Conservation (phyloP, 257 asterid species). For the Plectranthus barbatus region DNA sequence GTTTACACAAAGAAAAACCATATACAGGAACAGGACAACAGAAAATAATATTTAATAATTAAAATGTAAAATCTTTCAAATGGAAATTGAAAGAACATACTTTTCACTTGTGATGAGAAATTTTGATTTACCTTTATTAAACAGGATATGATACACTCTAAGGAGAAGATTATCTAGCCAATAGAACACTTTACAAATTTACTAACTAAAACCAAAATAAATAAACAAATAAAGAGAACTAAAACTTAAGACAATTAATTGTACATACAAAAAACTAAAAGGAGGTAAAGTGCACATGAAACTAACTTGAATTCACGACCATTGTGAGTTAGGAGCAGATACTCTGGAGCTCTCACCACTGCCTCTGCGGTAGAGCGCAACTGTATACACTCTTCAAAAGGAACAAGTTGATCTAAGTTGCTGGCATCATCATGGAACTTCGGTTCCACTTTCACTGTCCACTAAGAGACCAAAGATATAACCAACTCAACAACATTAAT, state of each 20-base stretch:
- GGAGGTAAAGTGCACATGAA: constrained; percentile 20
- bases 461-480: constrained; percentile 39
- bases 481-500: constrained; percentile 15
- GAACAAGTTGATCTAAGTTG: constrained; percentile 87
- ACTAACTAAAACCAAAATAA: constrained; percentile 6
- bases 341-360: constrained; percentile 89
- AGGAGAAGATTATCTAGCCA: not conserved
- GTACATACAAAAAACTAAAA: constrained; percentile 7
- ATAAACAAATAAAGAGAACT: not conserved
- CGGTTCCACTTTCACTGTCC: constrained; percentile 88
- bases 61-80: not conserved
- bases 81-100: not conserved
- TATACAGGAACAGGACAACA: not conserved
- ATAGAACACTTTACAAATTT: not conserved
- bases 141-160: not conserved
- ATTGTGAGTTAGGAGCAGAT: constrained; percentile 79
- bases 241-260: constrained; percentile 1
- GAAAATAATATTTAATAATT: not conserved
- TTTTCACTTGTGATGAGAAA: not conserved
- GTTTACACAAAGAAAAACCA: constrained; percentile 2
- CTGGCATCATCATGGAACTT: constrained; percentile 92
- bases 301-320: constrained; percentile 95
- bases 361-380: constrained; percentile 58
- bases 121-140: constrained; percentile 4
- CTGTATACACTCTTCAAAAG: constrained; percentile 82